Percentiles rank a stretch among this genome's conserved stretches.
These are phyloP conservation scores for Fusarium sp. DNA, from an alignment of 2,329 filamentous ascomycete species.

Conservation along the genomic window DNA sequence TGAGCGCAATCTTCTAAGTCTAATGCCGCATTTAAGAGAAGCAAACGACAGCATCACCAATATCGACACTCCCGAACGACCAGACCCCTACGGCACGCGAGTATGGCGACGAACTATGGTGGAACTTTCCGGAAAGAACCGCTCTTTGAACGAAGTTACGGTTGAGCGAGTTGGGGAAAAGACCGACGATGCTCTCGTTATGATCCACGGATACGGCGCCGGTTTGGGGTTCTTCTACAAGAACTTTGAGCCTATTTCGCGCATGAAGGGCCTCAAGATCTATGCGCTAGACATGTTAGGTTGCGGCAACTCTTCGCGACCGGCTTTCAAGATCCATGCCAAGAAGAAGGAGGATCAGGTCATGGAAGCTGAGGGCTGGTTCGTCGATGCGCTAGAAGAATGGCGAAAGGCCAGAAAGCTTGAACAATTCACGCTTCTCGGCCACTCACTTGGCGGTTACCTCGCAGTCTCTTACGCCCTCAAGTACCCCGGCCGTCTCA, in stretches of 20 bases:
- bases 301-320: conserved; percentile 90
- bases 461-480: conserved; percentile 94
- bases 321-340: conserved; percentile 84
- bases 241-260: conserved; percentile 91
- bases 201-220: conserved; percentile 96
- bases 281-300: conserved; percentile 96
- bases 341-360: conserved; percentile 86
- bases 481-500: conserved; percentile 93
- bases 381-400: conserved; percentile 94
- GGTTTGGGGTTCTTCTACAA: conserved; percentile 98
- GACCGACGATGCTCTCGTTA: conserved; percentile 87
- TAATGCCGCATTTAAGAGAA: conserved; percentile 85
- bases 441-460: conserved; percentile 94
- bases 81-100: conserved; percentile 86
- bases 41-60: conserved; percentile 74
- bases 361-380: conserved; percentile 92
- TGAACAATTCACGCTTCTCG: conserved; percentile 91
- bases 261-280: conserved; percentile 84
- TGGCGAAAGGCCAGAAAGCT: conserved; percentile 92
- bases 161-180: conserved; percentile 85
- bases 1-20: conserved; percentile 88
- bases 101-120: conserved; percentile 91
- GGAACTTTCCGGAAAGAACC: conserved; percentile 83
- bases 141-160: conserved; percentile 92
- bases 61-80: conserved; percentile 58